These are phyloP conservation scores for Talaromyces marneffei DNA, from an alignment of 2,329 filamentous ascomycete genomes.

Conservation along the genomic window DNA sequence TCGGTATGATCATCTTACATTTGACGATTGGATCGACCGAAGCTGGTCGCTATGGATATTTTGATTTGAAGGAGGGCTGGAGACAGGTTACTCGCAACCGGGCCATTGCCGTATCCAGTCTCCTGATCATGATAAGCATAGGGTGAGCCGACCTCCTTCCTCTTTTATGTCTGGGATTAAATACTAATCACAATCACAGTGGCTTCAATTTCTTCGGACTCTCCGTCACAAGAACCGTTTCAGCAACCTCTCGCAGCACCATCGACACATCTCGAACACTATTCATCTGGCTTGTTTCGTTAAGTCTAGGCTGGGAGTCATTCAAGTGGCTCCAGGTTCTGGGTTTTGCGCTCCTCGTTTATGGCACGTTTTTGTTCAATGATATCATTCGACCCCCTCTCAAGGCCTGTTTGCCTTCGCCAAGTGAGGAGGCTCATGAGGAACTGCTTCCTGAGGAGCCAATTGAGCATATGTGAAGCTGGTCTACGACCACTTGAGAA, in stretches of 20 bases:
- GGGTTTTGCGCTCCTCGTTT: slow-evolving; percentile 85
- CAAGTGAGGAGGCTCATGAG: slow-evolving; percentile 27
- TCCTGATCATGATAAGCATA: slow-evolving; percentile 96
- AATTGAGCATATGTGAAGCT: slow-evolving; percentile 61
- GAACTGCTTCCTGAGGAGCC: slow-evolving; percentile 71
- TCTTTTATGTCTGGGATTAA: not conserved
- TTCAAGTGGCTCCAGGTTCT: slow-evolving; percentile 96
- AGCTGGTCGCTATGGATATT: slow-evolving; percentile 71
- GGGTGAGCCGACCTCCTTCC: slow-evolving; percentile 54
- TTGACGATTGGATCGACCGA: slow-evolving; percentile 68
- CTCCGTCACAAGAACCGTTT: slow-evolving; percentile 82
- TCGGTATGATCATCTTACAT: slow-evolving; percentile 77
- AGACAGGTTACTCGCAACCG: slow-evolving; percentile 69
- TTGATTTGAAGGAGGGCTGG: slow-evolving; percentile 83
- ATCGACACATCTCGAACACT: slow-evolving; percentile 94
- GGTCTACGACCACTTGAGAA: not conserved
- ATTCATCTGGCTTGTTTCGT: slow-evolving; percentile 95
- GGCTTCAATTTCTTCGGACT: slow-evolving; percentile 99
- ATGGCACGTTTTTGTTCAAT: slow-evolving; percentile 95
- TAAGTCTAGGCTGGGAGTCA: slow-evolving; percentile 89
- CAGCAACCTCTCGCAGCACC: slow-evolving; percentile 86
- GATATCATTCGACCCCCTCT: slow-evolving; percentile 82
- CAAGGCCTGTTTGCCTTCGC: slow-evolving; percentile 55
- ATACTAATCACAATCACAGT: slow-evolving; percentile 41
- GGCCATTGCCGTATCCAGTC: slow-evolving; percentile 66